phyloP scores from a whole-genome alignment of 2,329 filamentous ascomycete genomes.

The Pyricularia sp. region DNA sequence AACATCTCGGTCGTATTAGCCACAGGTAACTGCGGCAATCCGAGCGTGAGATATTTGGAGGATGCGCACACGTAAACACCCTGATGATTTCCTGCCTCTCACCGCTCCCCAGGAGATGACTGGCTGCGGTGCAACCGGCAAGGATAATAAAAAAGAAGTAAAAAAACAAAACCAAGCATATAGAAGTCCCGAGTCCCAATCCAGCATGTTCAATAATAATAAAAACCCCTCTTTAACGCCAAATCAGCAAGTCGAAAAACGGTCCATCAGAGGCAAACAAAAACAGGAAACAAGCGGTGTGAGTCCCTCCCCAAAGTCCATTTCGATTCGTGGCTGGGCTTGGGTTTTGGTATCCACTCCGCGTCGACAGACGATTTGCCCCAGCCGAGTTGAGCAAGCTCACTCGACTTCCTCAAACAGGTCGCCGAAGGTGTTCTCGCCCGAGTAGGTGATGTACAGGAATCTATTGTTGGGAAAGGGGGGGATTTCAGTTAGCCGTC shows the following conservation, averaged over 20 bases:
- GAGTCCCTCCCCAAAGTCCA: neutral
- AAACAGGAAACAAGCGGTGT: conserved; percentile 1
- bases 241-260: neutral
- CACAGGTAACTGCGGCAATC: neutral
- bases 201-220: neutral
- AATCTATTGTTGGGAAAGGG: conserved; percentile 42
- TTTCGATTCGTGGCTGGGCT: neutral
- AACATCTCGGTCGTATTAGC: neutral
- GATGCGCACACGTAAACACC: neutral
- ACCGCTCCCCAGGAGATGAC: neutral
- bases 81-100: neutral
- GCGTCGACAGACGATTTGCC: neutral
- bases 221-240: neutral
- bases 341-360: neutral
- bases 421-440: conserved; percentile 92
- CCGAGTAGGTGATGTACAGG: conserved; percentile 98
- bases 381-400: neutral
- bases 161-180: neutral
- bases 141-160: neutral
- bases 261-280: neutral
- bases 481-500: conserved; percentile 8
- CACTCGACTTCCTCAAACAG: conserved; percentile 2
- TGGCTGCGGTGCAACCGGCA: neutral
- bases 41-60: neutral
- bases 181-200: neutral